phyloP scores from a whole-genome alignment of 305 asterid genomes.

The Stenogyne calaminthoides region DNA sequence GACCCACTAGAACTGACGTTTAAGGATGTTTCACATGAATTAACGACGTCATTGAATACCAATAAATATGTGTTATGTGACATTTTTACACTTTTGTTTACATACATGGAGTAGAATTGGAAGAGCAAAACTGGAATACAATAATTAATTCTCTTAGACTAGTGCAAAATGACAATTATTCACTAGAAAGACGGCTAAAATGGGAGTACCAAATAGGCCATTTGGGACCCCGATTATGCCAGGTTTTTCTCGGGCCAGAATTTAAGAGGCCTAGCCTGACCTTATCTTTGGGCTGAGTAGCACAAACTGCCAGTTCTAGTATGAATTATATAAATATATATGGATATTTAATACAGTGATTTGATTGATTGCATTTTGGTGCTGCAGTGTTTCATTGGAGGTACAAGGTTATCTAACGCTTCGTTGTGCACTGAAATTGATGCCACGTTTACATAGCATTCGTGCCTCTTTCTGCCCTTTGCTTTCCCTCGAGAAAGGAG shows the following conservation, averaged over 20 bases:
- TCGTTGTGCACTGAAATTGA: conserved; percentile 81
- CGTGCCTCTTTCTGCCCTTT: conserved; percentile 97
- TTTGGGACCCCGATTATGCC: neutral
- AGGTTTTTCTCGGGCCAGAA: neutral
- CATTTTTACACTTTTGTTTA: too few species aligned
- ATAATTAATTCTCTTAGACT: too few species aligned
- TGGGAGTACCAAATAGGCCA: neutral
- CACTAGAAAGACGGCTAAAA: too few species aligned
- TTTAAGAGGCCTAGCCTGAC: neutral
- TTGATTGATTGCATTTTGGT: conserved; percentile 25
- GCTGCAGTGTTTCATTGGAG: conserved; percentile 73
- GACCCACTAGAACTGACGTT: too few species aligned
- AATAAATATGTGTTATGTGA: too few species aligned
- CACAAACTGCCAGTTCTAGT: neutral
- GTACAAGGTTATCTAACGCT: conserved; percentile 85
- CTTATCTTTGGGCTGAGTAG: neutral
- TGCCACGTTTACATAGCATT: conserved; percentile 79
- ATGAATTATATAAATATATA: neutral
- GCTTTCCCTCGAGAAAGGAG: conserved; percentile 98
- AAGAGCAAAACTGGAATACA: too few species aligned
- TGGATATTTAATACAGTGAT: neutral
- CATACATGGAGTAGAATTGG: too few species aligned
- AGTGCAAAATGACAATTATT: too few species aligned
- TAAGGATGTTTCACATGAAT: too few species aligned
- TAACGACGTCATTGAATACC: too few species aligned